Percentiles rank a stretch among this genome's conserved stretches.
These are phyloP conservation scores for Rusavskia elegans DNA, from an alignment of 495 filamentous ascomycete genomes.

Conservation along the genomic window DNA sequence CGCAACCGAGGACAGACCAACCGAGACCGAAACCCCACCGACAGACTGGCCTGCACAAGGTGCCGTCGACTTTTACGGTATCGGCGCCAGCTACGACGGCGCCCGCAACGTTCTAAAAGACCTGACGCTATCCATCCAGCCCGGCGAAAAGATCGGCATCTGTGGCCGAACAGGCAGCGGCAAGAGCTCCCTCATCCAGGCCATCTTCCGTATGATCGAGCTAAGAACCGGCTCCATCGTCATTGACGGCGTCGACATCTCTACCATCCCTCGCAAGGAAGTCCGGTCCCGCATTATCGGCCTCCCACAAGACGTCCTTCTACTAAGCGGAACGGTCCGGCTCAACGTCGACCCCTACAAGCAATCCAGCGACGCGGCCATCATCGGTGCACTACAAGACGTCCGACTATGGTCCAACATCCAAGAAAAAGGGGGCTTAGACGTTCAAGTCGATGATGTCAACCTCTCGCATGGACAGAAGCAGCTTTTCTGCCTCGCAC, in stretches of 20 bases:
- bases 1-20: conserved; percentile 28
- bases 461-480: conserved; percentile 44
- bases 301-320: conserved; percentile 43
- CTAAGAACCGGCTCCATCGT: conserved; percentile 23
- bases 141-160: conserved; percentile 44
- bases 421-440: conserved; percentile 32
- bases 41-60: conserved; percentile 35
- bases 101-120: conserved; percentile 26
- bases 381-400: conserved; percentile 28
- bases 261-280: conserved; percentile 30
- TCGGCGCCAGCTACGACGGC: conserved; percentile 26
- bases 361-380: conserved; percentile 20
- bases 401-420: conserved; percentile 34
- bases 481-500: conserved; percentile 49
- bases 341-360: conserved; percentile 29
- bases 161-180: conserved; percentile 21
- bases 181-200: conserved; percentile 33
- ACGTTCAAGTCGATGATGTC: conserved; percentile 31
- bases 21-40: conserved; percentile 24
- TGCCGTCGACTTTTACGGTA: conserved; percentile 29
- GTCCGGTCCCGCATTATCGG: conserved; percentile 33
- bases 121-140: conserved; percentile 31
- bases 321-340: conserved; percentile 29
- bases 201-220: conserved; percentile 39
- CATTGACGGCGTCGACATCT: conserved; percentile 34